Evolutionary conservation across 179 eudicot genomes (phyloP).

Genomic region (Amaranthus tricolor): DNA sequence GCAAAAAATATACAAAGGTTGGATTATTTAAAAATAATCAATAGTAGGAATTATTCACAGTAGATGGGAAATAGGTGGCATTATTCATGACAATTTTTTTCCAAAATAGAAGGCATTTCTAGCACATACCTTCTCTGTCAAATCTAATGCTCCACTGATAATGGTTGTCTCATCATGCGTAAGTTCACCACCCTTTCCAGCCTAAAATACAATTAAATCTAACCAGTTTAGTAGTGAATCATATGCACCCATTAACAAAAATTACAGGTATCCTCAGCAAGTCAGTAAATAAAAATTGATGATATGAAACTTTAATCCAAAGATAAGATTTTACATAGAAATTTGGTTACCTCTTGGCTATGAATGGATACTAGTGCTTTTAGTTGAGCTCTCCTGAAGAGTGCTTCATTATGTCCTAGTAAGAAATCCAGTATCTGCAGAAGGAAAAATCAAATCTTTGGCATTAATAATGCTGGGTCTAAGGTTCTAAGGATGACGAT

Average conservation of each 20-base stretch:
- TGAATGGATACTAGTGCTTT: slow-evolving; percentile 94
- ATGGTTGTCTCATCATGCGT: slow-evolving; percentile 94
- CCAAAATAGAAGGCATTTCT: neutral
- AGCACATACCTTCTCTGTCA: slow-evolving; percentile 70
- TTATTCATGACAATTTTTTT: neutral
- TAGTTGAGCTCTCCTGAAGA: slow-evolving; percentile 89
- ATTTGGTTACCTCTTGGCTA: slow-evolving; percentile 69
- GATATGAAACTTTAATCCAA: neutral
- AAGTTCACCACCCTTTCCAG: slow-evolving; percentile 97
- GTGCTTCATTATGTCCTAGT: slow-evolving; percentile 77
- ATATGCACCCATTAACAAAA: slow-evolving; percentile 2
- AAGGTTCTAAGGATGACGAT: neutral
- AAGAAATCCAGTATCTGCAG: slow-evolving; percentile 71
- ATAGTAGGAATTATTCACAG: too few species aligned
- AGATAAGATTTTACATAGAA: neutral
- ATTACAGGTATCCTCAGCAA: neutral
- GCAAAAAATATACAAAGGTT: too few species aligned
- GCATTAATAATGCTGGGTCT: neutral
- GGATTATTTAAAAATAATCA: too few species aligned
- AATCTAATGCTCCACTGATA: slow-evolving; percentile 91
- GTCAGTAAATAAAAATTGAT: neutral
- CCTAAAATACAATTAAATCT: slow-evolving; percentile 39
- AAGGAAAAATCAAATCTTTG: neutral
- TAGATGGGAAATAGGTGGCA: too few species aligned
- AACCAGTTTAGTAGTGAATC: neutral